Percentiles rank a stretch among this genome's conserved stretches.
These are phyloP conservation scores for Suhomyces bokatorum DNA, from an alignment of 1,139 yeast species.

Conservation along the genomic window DNA sequence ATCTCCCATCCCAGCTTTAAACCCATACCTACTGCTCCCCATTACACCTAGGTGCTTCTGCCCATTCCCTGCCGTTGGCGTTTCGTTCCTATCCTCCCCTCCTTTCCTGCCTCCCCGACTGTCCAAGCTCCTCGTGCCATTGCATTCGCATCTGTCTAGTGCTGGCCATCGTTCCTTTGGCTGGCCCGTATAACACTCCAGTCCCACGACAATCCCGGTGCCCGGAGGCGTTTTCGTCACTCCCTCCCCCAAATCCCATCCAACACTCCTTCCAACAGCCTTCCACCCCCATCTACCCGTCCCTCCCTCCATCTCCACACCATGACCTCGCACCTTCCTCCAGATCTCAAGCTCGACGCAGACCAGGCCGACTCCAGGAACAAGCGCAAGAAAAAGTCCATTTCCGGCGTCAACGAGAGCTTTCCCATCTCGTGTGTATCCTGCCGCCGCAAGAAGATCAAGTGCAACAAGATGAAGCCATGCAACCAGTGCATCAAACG, in stretches of 20 bases:
- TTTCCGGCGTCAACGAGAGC: slow-evolving; percentile 21
- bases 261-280: too few relatives aligned
- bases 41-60: not conserved
- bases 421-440: slow-evolving; percentile 46
- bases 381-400: slow-evolving; percentile 18
- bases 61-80: not conserved
- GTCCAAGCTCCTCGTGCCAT: not conserved
- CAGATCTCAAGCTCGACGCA: slow-evolving; percentile 3
- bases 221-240: too few relatives aligned
- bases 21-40: not conserved
- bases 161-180: slow-evolving; percentile 1
- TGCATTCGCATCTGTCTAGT: not conserved
- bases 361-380: slow-evolving; percentile 3
- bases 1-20: not conserved
- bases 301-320: not conserved
- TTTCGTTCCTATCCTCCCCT: not conserved
- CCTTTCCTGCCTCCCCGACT: not conserved
- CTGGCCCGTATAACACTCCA: not conserved
- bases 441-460: slow-evolving; percentile 43
- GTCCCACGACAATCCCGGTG: too few relatives aligned
- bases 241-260: too few relatives aligned
- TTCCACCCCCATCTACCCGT: too few relatives aligned
- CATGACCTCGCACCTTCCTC: slow-evolving; percentile 1
- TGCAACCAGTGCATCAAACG: slow-evolving; percentile 41
- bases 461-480: slow-evolving; percentile 42